phyloP scores from a whole-genome alignment of 306 rosid genomes.

The Styphnolobium japonicum region DNA sequence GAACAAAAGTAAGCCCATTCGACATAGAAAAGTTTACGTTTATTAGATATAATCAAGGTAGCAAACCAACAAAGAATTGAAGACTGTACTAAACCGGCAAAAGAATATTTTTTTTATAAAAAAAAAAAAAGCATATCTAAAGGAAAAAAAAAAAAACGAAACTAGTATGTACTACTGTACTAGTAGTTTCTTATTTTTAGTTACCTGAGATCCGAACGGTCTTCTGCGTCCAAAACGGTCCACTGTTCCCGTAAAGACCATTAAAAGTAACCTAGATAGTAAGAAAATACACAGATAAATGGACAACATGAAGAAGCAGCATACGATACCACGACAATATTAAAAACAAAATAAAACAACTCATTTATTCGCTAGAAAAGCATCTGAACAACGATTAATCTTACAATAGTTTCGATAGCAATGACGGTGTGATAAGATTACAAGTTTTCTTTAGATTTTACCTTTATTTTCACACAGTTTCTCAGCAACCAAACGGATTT shows the following conservation, averaged over 20 bases:
- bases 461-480: neutral
- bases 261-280: neutral
- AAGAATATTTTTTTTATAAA: neutral
- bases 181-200: neutral
- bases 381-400: neutral
- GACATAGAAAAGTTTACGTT: constrained; percentile 9
- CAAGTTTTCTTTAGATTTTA: neutral
- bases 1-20: neutral
- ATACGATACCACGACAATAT: neutral
- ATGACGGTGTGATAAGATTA: neutral
- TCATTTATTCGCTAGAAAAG: neutral
- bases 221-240: neutral
- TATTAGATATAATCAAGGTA: constrained; percentile 3
- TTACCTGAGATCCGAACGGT: neutral
- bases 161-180: neutral
- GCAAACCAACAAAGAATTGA: neutral
- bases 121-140: neutral
- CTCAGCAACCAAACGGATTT: constrained; percentile 31
- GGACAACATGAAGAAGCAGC: neutral
- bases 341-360: neutral
- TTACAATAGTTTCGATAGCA: neutral
- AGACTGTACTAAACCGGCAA: neutral
- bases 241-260: neutral
- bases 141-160: neutral
- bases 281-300: neutral